A percentile compares a stretch with the other conserved stretches of the same genome.
These are phyloP conservation scores for Aspergillus phoenicis DNA, from an alignment of 2,329 filamentous ascomycete genomes.

Conservation along the genomic window DNA sequence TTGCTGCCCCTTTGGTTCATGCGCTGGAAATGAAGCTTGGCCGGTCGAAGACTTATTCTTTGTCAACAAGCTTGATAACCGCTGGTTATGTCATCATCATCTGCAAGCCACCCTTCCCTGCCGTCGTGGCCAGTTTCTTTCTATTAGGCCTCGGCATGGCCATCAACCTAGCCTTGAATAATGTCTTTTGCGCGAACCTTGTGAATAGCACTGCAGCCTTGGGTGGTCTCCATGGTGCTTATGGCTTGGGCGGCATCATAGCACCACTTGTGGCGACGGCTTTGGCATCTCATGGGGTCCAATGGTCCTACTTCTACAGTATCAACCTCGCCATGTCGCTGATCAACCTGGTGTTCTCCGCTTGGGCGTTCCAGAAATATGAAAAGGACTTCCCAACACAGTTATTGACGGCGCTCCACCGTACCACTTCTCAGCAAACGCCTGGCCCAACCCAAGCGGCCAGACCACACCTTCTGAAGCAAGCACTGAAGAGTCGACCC, in stretches of 20 bases:
- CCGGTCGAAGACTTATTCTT: slow-evolving; percentile 63
- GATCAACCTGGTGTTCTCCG: slow-evolving; percentile 59
- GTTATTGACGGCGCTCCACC: slow-evolving; percentile 48
- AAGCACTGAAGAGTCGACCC: slow-evolving; percentile 55
- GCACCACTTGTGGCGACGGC: slow-evolving; percentile 75
- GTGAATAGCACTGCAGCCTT: slow-evolving; percentile 55
- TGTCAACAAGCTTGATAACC: slow-evolving; percentile 60
- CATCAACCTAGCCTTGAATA: slow-evolving; percentile 57
- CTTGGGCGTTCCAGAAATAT: slow-evolving; percentile 71
- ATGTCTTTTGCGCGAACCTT: slow-evolving; percentile 59
- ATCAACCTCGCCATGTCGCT: slow-evolving; percentile 63
- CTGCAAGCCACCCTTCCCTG: slow-evolving; percentile 69
- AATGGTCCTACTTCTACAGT: slow-evolving; percentile 75
- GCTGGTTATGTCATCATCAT: slow-evolving; percentile 67
- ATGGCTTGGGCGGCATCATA: slow-evolving; percentile 63
- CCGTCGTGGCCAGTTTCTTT: slow-evolving; percentile 69
- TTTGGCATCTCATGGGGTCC: slow-evolving; percentile 62
- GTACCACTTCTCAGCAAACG: slow-evolving; percentile 44
- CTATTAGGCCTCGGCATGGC: slow-evolving; percentile 60
- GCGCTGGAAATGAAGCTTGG: slow-evolving; percentile 64
- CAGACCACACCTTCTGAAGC: slow-evolving; percentile 45
- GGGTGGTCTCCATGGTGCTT: slow-evolving; percentile 38
- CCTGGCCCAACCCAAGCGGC: slow-evolving; percentile 30
- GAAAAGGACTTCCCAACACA: slow-evolving; percentile 60
- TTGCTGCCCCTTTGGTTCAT: slow-evolving; percentile 71